phyloP scores from a whole-genome alignment of 2,329 filamentous ascomycete species.

The Fusarium sp. region DNA sequence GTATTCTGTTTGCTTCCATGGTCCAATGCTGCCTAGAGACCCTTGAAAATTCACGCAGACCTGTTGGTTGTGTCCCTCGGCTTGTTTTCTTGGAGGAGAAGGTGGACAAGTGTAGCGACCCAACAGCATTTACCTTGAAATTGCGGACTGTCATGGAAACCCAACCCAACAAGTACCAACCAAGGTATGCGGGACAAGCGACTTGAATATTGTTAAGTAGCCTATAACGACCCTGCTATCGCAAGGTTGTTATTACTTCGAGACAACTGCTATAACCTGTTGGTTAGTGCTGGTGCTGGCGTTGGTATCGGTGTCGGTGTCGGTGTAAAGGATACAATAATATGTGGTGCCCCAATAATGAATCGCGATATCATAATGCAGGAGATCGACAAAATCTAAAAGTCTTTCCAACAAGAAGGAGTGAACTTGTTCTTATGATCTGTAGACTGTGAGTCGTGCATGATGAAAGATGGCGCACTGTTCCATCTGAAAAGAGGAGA shows the following conservation, averaged over 20 bases:
- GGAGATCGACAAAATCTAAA: background rate
- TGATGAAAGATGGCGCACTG: background rate
- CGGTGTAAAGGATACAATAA: constrained; percentile 2
- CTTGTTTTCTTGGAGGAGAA: constrained; percentile 5
- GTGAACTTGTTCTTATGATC: background rate
- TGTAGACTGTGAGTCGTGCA: background rate
- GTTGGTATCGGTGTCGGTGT: background rate
- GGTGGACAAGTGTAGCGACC: constrained; percentile 15
- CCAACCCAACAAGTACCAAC: constrained; percentile 18
- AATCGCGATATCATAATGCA: background rate
- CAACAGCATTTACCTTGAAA: constrained; percentile 24
- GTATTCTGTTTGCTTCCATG: background rate
- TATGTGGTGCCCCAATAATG: background rate
- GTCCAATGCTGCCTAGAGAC: background rate
- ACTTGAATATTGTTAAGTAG: background rate
- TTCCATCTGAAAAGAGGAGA: background rate
- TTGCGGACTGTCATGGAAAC: constrained; percentile 13
- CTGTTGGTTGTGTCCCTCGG: constrained; percentile 18
- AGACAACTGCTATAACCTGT: background rate
- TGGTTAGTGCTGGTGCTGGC: background rate
- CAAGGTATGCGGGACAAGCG: background rate
- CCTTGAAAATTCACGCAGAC: constrained; percentile 13
- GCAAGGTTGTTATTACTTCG: constrained; percentile 3
- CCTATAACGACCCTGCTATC: background rate
- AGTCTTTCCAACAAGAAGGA: background rate